Conservation (phyloP, 306 rosid species). For the Astragalus glycyphyllos region DNA sequence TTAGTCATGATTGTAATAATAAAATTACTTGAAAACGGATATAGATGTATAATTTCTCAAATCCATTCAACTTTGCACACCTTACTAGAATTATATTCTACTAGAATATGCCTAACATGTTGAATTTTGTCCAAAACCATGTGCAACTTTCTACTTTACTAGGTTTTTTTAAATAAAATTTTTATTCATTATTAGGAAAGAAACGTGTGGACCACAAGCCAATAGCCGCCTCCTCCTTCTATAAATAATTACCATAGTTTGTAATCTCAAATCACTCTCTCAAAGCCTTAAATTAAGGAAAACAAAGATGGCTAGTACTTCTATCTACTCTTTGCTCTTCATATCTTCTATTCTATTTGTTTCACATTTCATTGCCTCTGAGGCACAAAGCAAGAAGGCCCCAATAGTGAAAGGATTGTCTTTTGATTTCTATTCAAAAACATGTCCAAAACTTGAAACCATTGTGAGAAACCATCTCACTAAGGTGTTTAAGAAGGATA, state of each 20-base stretch:
- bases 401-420: conserved; percentile 55
- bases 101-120: too few species aligned
- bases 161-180: too few species aligned
- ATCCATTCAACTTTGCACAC: too few species aligned
- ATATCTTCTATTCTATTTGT: conserved; percentile 36
- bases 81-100: too few species aligned
- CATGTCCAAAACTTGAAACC: conserved; percentile 57
- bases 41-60: too few species aligned
- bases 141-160: background rate
- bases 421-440: conserved; percentile 51
- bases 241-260: conserved; percentile 10
- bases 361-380: conserved; percentile 13
- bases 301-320: conserved; percentile 38
- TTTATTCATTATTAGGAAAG: background rate
- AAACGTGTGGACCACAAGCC: background rate
- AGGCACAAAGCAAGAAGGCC: conserved; percentile 23
- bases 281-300: conserved; percentile 15
- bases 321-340: conserved; percentile 21
- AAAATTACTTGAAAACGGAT: too few species aligned
- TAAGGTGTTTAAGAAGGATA: conserved; percentile 53
- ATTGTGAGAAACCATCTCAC: conserved; percentile 56
- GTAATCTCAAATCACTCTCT: background rate
- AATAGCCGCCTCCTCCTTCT: conserved; percentile 21
- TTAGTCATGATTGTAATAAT: too few species aligned
- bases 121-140: background rate